Conservation (phyloP, 768 basidiomycete genomes). For the Boletus rubropictus region DNA sequence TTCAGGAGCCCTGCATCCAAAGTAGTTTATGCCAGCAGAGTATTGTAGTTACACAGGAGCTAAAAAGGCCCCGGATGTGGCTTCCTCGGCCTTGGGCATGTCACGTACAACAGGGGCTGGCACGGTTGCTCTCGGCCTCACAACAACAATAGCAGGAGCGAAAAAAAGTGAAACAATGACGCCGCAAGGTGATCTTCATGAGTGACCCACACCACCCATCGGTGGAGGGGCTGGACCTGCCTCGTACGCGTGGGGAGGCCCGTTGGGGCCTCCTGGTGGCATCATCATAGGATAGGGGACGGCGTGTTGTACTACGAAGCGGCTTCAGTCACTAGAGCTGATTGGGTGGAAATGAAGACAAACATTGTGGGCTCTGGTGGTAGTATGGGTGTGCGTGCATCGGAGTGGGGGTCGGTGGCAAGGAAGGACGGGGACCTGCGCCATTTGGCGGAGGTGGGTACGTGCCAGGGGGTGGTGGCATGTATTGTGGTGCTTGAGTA, state of each 20-base stretch:
- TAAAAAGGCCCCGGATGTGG: slow-evolving; percentile 8
- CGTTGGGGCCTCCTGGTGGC: slow-evolving; percentile 58
- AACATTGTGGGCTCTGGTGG: slow-evolving; percentile 86
- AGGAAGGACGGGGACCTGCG: slow-evolving; percentile 73
- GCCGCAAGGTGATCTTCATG: slow-evolving; percentile 33
- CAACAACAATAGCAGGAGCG: slow-evolving; percentile 22
- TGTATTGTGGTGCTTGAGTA: slow-evolving; percentile 61
- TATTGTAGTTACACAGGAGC: slow-evolving; percentile 28
- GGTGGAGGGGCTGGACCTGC: slow-evolving; percentile 62
- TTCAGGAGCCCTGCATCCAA: slow-evolving; percentile 18
- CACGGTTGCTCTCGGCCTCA: slow-evolving; percentile 22
- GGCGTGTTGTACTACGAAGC: slow-evolving; percentile 69
- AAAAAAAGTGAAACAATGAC: slow-evolving; percentile 8
- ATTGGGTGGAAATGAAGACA: slow-evolving; percentile 22
- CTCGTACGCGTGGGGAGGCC: slow-evolving; percentile 71
- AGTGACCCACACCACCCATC: slow-evolving; percentile 69
- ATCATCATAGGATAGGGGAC: slow-evolving; percentile 90
- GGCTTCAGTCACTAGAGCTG: slow-evolving; percentile 25
- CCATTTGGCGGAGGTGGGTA: slow-evolving; percentile 78
- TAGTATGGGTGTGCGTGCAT: slow-evolving; percentile 84
- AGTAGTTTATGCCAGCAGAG: slow-evolving; percentile 23
- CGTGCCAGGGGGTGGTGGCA: slow-evolving; percentile 71
- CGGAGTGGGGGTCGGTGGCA: slow-evolving; percentile 89
- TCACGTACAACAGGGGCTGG: slow-evolving; percentile 28
- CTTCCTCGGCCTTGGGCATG: slow-evolving; percentile 10